Base-by-base conservation (phyloP, 805 yeast genomes). In the Monosporozyma solicola region DNA sequence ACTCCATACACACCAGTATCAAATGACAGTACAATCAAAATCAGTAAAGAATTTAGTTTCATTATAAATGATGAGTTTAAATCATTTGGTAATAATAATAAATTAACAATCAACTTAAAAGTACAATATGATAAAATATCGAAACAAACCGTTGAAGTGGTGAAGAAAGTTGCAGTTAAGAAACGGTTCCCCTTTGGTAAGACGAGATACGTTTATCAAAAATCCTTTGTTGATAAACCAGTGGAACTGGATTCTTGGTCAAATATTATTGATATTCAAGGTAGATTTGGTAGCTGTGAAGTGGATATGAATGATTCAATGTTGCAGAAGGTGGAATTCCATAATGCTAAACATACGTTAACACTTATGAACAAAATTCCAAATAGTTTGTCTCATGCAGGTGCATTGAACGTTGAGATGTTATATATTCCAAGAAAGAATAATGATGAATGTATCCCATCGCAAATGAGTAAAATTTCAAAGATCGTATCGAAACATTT, bases 261-360 rank as follows among this genome's bases (percentile, higher is more conserved):
- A 25, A 66, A 72, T 27, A 69, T 79, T 53, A 76, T 88, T 55
- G 96, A 96, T 2, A 74, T 75, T 35, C 92, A 88, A 65, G 97
- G 98, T 2, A 85, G 95, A 39, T 90, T 87, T 74, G 96, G 89
- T 10, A 76, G 92, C 60, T 81, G 87, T 54, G 81, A 83, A 58
- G 73, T 92, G 51, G 78, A 78, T 8, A 47, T 67, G 20, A 53
- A 57, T 50, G 49, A 53, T 1, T 53, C 51, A 3, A 50, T 58
- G 43, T 53, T 65, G 37, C 33, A 57, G 1, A 47, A 54, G 16
- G 41, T 53, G 11, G 53, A 55, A 44, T 66, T 57, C 37, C 50
- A 46, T 3, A 52, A 51, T n/a, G 53, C 51, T 13, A 29, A 41
- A 1, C 39, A 54, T 2, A 43, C 52, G 3, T 51, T 58, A 39